These are phyloP conservation scores for Cryptococcus maquisensis DNA, from an alignment of 1,284 basidiomycete genomes.

Conservation along the genomic window DNA sequence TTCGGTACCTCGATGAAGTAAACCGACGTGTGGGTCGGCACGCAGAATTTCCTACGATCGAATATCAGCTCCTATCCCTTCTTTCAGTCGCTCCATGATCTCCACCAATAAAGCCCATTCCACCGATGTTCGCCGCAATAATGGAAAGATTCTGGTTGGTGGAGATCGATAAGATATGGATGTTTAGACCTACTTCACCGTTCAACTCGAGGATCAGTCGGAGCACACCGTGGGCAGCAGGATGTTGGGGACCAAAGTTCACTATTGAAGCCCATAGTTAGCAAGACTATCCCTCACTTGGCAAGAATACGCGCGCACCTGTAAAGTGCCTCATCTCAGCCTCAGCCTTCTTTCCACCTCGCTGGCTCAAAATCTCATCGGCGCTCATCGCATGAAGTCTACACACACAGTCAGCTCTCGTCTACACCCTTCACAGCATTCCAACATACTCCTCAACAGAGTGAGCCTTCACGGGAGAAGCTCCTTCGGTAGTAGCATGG, in stretches of 20 bases:
- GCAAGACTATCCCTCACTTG: not conserved
- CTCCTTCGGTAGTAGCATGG: slow-evolving; percentile 49
- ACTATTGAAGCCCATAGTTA: slow-evolving; percentile 53
- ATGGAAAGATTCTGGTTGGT: too few relatives aligned
- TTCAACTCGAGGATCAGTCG: slow-evolving; percentile 97
- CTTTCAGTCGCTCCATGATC: not conserved
- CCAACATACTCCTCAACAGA: slow-evolving; percentile 48
- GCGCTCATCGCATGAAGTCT: slow-evolving; percentile 69
- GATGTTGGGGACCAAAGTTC: slow-evolving; percentile 96
- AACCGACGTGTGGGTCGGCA: slow-evolving; percentile 88
- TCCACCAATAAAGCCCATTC: not conserved
- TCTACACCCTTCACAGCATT: not conserved
- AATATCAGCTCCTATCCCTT: not conserved
- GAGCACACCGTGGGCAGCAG: slow-evolving; percentile 96
- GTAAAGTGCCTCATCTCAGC: slow-evolving; percentile 89
- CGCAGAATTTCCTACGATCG: slow-evolving; percentile 67
- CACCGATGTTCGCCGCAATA: not conserved
- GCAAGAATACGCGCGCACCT: slow-evolving; percentile 54
- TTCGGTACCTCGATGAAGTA: slow-evolving; percentile 95
- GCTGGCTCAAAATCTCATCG: slow-evolving; percentile 65
- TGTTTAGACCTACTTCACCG: slow-evolving; percentile 61
- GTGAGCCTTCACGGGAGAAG: slow-evolving; percentile 34
- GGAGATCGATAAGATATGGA: not conserved
- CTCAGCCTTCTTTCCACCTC: slow-evolving; percentile 64
- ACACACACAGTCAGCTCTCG: not conserved